These are phyloP conservation scores for Sarcodon sp. DNA, from an alignment of 768 basidiomycete species.

Conservation along the genomic window DNA sequence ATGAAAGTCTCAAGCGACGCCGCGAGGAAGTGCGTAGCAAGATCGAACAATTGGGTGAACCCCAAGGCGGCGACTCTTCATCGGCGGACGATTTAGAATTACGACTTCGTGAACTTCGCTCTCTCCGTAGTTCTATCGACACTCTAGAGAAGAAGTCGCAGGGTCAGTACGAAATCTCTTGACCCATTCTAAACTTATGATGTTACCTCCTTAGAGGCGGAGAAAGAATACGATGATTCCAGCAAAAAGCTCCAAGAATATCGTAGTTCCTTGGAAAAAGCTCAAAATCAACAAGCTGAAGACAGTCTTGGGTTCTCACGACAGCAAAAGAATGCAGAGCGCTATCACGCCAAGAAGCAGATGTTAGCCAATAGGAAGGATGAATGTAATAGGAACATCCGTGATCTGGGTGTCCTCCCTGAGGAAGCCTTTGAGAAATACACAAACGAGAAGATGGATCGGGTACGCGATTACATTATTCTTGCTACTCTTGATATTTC, in stretches of 20 bases:
- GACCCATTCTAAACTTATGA: not conserved
- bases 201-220: slow-evolving; percentile 33
- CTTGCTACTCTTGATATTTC: slow-evolving; percentile 1
- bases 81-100: slow-evolving; percentile 58
- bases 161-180: slow-evolving; percentile 21
- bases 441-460: slow-evolving; percentile 75
- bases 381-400: slow-evolving; percentile 90
- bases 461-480: slow-evolving; percentile 31
- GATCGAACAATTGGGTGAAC: slow-evolving; percentile 64
- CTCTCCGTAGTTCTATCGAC: slow-evolving; percentile 55
- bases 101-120: slow-evolving; percentile 53
- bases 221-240: slow-evolving; percentile 58
- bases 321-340: slow-evolving; percentile 91
- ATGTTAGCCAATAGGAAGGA: slow-evolving; percentile 78
- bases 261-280: slow-evolving; percentile 50
- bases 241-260: slow-evolving; percentile 55
- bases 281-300: slow-evolving; percentile 76
- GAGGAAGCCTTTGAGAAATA: slow-evolving; percentile 98
- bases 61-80: slow-evolving; percentile 37
- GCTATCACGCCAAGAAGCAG: slow-evolving; percentile 86
- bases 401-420: slow-evolving; percentile 91
- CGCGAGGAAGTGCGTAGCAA: slow-evolving; percentile 67
- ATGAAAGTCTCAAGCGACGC: slow-evolving; percentile 73
- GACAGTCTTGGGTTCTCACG: slow-evolving; percentile 79
- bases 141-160: slow-evolving; percentile 49